These are phyloP conservation scores for Moesziomyces sp. DNA, from an alignment of 1,284 basidiomycete genomes.

Conservation along the genomic window DNA sequence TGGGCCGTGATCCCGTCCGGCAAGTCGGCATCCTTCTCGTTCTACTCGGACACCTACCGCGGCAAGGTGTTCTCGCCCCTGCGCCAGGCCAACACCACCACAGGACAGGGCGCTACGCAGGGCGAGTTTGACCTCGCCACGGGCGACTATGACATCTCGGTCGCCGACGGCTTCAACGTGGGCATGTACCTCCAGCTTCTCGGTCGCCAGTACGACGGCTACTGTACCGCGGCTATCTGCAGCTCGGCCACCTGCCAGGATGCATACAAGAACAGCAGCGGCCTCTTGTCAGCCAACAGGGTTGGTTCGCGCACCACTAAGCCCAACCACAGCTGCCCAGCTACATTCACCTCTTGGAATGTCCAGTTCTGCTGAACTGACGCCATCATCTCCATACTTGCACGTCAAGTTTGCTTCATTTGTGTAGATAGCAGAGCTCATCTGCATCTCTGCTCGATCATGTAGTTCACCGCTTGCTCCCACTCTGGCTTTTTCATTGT, in stretches of 20 bases:
- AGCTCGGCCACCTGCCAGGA: slow-evolving; percentile 24
- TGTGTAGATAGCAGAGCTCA: background rate
- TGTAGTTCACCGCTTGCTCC: background rate
- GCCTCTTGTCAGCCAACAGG: slow-evolving; percentile 25
- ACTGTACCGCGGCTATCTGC: slow-evolving; percentile 40
- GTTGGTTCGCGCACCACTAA: slow-evolving; percentile 17
- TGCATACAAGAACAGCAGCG: slow-evolving; percentile 32
- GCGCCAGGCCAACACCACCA: slow-evolving; percentile 20
- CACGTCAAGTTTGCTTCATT: background rate
- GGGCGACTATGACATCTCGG: slow-evolving; percentile 44
- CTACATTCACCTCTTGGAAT: slow-evolving; percentile 33
- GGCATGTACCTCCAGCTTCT: slow-evolving; percentile 26
- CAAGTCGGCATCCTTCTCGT: slow-evolving; percentile 25
- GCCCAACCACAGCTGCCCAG: slow-evolving; percentile 49
- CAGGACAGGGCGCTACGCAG: slow-evolving; percentile 37
- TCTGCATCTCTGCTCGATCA: slow-evolving; percentile 1
- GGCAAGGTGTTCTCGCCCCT: slow-evolving; percentile 48
- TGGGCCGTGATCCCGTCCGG: slow-evolving; percentile 31
- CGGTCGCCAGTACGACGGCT: slow-evolving; percentile 27
- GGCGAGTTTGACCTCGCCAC: slow-evolving; percentile 33
- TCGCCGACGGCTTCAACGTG: slow-evolving; percentile 45
- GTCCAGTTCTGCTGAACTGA: slow-evolving; percentile 42
- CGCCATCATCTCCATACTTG: background rate
- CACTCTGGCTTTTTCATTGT: background rate
- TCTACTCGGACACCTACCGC: slow-evolving; percentile 42